Base-by-base conservation (phyloP, 495 filamentous ascomycete genomes). In the Acidiella bohemica region DNA sequence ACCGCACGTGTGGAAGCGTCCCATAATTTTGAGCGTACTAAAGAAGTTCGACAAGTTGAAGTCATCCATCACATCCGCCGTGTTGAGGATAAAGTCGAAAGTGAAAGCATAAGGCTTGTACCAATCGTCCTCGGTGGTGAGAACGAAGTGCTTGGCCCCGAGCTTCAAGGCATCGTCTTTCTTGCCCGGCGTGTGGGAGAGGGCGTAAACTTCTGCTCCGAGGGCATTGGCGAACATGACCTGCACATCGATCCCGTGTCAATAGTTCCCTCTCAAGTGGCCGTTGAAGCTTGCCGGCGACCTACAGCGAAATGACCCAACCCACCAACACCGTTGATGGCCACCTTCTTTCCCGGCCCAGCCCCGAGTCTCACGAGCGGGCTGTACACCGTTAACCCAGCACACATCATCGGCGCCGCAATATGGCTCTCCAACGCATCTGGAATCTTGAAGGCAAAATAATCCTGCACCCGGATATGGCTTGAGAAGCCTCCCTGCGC, bases 331-430 rank as follows among this genome's bases (percentile, higher is more conserved):
- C 41, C 41, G 23, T 12, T 12, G 24, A 44, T 75, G 25, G 69
- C 84, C 12, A 90, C 76, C 58, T 81, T 82, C 62, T 82, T 83
- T 11, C 81, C 81, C 0, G 79, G 76, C 0, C 78, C 77, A 31
- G 63, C 63, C 11, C 77, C 78, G 54, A 81, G 75, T 18, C 81
- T 73, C 28, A 81, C 75, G 1, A 94, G 66, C 0, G 84, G 84
- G 26, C 73, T 79, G 62, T 76, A 93, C 22, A 73, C 75, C 2
- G 85, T 93, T 20, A 92, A 59, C 26, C 86, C 85, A 22, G 83
- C 86, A 57, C 86, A 93, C 51, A 93, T 68, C 82, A 93, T 92
- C 2, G 83, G 86, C n/a, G 84, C 85, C 0, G 78, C 82, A 25
- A 73, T 53, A 32, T 68, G 67, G 49, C 65, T 75, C n/a, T 74